Conservation (phyloP, 192 early-diverging fungal genomes). For the Coemansia sp. region DNA sequence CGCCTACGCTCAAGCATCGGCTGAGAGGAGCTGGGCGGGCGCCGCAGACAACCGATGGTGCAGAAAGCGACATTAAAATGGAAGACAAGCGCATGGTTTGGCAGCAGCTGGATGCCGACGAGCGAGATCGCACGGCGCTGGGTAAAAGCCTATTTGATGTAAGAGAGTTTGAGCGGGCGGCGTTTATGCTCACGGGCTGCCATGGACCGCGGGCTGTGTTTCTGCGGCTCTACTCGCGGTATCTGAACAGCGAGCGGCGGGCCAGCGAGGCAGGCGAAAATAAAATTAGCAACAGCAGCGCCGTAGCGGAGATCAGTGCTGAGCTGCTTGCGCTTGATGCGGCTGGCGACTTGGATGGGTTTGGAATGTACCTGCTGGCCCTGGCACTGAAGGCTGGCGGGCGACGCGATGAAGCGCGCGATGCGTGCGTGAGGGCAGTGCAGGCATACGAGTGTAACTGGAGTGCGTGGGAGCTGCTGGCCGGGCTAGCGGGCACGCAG, state of each 20-base stretch:
- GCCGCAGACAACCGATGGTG: neutral
- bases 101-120: conserved; percentile 14
- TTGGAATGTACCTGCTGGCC: conserved; percentile 40
- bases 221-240: conserved; percentile 76
- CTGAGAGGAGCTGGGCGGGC: conserved; percentile 13
- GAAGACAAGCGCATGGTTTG: conserved; percentile 5
- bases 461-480: conserved; percentile 86
- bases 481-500: conserved; percentile 12
- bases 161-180: conserved; percentile 68
- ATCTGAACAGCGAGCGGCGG: conserved; percentile 56
- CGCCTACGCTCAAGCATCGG: conserved; percentile 20
- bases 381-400: conserved; percentile 27
- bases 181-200: conserved; percentile 54
- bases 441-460: conserved; percentile 78
- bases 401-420: conserved; percentile 48
- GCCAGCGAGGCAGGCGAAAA: conserved; percentile 11
- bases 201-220: conserved; percentile 60
- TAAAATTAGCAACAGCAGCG: neutral
- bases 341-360: conserved; percentile 26
- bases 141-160: conserved; percentile 74
- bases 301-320: conserved; percentile 33
- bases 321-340: conserved; percentile 26
- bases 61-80: neutral
- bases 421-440: conserved; percentile 65
- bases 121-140: conserved; percentile 52